Percentiles rank a stretch among this genome's conserved stretches.
Conservation (phyloP, 1,284 basidiomycete species). For the Cystobasidium slooffiae region DNA sequence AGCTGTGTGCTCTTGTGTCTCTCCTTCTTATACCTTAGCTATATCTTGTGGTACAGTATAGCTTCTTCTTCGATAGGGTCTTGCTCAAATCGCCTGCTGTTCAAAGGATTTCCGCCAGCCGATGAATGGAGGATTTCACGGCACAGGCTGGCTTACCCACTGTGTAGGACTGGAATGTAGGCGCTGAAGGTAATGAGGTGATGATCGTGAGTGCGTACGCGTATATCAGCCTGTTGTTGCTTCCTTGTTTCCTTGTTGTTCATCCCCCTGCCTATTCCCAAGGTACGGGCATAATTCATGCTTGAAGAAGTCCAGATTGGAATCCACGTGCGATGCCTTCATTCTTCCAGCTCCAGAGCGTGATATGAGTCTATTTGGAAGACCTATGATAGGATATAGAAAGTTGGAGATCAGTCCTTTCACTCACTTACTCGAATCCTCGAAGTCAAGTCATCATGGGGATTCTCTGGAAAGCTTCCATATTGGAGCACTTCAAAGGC, state of each 20-base stretch:
- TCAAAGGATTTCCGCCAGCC: no score
- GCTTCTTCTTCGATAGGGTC: no score
- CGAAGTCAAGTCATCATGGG: no score
- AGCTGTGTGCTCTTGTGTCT: background rate
- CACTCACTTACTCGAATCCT: background rate
- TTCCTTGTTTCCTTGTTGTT: background rate
- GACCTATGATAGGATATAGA: background rate
- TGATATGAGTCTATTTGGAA: background rate
- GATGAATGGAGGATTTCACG: no score
- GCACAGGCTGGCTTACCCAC: background rate
- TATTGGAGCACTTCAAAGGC: no score
- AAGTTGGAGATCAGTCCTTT: background rate
- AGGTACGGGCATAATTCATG: background rate
- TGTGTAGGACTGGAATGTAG: conserved; percentile 5
- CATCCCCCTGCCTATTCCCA: no score
- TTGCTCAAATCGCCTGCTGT: no score
- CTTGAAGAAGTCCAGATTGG: conserved; percentile 1
- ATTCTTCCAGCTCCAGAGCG: background rate
- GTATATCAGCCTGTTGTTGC: background rate
- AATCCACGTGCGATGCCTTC: background rate
- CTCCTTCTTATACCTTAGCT: background rate
- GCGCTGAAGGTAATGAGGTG: background rate
- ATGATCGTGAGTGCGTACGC: background rate
- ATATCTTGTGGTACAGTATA: no score
- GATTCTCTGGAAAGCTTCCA: no score